Evolutionary conservation across 257 asterid genomes (phyloP), one percentile per base, ranked within the genome.

Genomic region (Ilex aquifolium): DNA sequence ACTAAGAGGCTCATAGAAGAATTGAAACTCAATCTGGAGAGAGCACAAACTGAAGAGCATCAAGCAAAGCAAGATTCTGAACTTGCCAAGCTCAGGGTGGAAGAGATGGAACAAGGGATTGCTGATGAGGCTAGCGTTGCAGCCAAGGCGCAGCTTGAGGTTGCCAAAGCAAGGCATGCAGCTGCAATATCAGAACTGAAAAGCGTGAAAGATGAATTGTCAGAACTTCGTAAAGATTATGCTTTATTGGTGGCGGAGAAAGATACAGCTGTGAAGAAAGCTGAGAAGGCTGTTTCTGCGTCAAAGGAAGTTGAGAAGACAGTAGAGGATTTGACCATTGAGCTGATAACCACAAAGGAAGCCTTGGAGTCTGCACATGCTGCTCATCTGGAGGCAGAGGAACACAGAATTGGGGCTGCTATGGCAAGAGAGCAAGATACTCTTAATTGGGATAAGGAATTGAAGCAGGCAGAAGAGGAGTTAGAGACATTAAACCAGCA

Each of bases 51-150:
- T 1, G 96, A 94, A 73, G 97, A 94, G 57, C 83, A 88, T 59
- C 95, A 94, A 76, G 95, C 99, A 31, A 90, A 79, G 74, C 97
- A 94, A 71, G 99, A 90, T 73, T 78, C 96, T 11, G 99, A 94
- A 59, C 96, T 90, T 16, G 95, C 96, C 51, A 85, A 72, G 65
- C 95, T 90, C 29, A 72, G 96, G 63, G 84, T 86, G 16, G 97
- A 88, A 74, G 96, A 94, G 82, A 76, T 94, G 75, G 95, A 90
- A 70, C 87, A 86, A 65, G 99, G 96, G 61, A 84, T 94, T 44
- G 86, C 95, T 1, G 91, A 84, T 32, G 97, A 86, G 57, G 76
- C 88, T 51, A 86, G 97, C 66, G 69, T 84, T 65, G 97, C 99
- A 1, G 95, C 96, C 73, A 94, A 78, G 85, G 97, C 92, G 10